Evolutionary conservation across 208 protist species (phyloP).

Genomic region (Crithidia bombi): DNA sequence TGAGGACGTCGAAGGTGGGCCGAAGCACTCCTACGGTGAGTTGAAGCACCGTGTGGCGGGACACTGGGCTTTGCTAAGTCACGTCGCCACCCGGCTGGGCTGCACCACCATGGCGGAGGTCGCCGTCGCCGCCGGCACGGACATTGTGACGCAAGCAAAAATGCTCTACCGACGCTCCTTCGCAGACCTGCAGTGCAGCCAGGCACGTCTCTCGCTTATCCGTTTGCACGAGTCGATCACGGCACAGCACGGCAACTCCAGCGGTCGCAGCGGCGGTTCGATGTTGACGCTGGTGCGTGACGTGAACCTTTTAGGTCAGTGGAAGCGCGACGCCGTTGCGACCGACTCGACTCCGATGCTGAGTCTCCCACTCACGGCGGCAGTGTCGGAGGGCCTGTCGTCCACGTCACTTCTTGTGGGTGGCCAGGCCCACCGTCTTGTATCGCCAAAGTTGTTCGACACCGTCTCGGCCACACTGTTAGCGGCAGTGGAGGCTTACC

Average conservation of each 20-base stretch:
- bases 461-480: constrained; percentile 42
- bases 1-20: constrained; percentile 39
- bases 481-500: constrained; percentile 46
- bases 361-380: constrained; percentile 13
- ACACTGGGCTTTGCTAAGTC: constrained; percentile 68
- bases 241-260: constrained; percentile 9
- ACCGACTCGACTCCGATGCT: constrained; percentile 5
- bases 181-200: constrained; percentile 59
- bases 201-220: constrained; percentile 37
- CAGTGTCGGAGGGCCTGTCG: background rate
- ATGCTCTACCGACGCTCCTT: constrained; percentile 40
- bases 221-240: constrained; percentile 14
- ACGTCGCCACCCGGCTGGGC: constrained; percentile 48
- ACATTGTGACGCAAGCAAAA: constrained; percentile 33
- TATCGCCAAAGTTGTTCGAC: constrained; percentile 33
- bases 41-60: constrained; percentile 46
- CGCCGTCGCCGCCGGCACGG: constrained; percentile 51
- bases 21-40: constrained; percentile 32
- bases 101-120: constrained; percentile 52
- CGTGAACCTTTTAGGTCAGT: constrained; percentile 40
- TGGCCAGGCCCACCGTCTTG: constrained; percentile 3
- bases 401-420: constrained; percentile 4
- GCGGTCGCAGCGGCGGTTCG: background rate
- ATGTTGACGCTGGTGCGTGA: constrained; percentile 24
- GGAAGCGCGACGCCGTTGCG: constrained; percentile 8